phyloP scores from a whole-genome alignment of 306 rosid species.

The Citrullus amarus region DNA sequence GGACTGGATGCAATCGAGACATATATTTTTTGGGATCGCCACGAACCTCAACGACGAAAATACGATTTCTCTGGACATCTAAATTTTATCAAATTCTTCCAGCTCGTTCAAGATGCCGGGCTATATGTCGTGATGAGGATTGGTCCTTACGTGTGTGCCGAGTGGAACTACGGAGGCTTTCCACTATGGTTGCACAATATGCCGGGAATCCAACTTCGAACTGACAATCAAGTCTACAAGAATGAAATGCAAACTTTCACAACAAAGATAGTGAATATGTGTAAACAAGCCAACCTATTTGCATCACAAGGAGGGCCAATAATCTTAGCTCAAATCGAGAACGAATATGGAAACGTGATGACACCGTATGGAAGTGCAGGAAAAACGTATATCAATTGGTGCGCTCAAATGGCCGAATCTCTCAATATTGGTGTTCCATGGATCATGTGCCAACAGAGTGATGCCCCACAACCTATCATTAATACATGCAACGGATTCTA shows the following conservation, averaged over 20 bases:
- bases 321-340: background rate
- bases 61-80: slow-evolving; percentile 39
- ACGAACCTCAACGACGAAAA: slow-evolving; percentile 6
- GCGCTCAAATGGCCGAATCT: background rate
- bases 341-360: background rate
- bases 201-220: background rate
- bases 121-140: background rate
- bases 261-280: background rate
- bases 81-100: background rate
- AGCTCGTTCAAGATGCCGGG: background rate
- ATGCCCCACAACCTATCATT: background rate
- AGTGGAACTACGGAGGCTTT: background rate
- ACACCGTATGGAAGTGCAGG: background rate
- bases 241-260: background rate
- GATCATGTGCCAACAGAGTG: background rate
- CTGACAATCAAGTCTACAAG: background rate
- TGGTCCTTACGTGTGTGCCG: background rate
- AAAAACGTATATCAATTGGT: background rate
- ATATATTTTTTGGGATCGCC: background rate
- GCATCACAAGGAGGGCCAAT: background rate
- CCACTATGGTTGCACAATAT: background rate
- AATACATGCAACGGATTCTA: background rate
- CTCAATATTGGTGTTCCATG: background rate
- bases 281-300: background rate
- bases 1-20: background rate